phyloP scores from a whole-genome alignment of 805 yeast species.

The Lipomyces anomalus region DNA sequence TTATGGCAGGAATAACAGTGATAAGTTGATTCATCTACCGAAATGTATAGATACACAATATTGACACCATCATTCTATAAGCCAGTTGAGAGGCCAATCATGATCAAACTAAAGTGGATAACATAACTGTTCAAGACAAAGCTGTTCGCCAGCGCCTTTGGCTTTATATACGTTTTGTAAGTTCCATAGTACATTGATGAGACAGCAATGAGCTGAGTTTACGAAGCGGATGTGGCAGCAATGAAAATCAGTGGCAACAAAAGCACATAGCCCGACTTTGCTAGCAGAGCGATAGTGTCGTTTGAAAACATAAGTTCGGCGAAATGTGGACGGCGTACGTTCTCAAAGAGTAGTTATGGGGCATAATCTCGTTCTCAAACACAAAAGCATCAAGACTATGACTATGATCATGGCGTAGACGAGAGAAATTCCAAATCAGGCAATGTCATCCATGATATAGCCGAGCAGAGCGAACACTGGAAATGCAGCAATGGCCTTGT shows the following conservation, averaged over 20 bases:
- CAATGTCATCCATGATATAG: conserved; percentile 43
- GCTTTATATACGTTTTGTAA: conserved; percentile 69
- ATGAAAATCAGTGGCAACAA: conserved; percentile 66
- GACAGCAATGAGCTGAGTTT: conserved; percentile 79
- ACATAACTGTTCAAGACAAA: conserved; percentile 62
- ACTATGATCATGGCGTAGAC: conserved; percentile 33
- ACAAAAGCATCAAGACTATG: conserved; percentile 40
- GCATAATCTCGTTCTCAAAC: conserved; percentile 57
- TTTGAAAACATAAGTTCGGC: conserved; percentile 60
- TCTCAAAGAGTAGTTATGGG: conserved; percentile 72
- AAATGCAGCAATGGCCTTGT: conserved; percentile 42
- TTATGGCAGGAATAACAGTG: no score
- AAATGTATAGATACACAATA: conserved; percentile 76
- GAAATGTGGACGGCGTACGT: conserved; percentile 60
- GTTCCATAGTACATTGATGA: conserved; percentile 78
- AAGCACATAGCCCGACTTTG: conserved; percentile 80
- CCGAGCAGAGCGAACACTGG: conserved; percentile 41
- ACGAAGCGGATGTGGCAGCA: conserved; percentile 85
- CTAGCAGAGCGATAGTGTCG: conserved; percentile 73
- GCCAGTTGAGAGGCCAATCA: conserved; percentile 78
- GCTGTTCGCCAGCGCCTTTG: conserved; percentile 64
- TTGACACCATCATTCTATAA: conserved; percentile 72
- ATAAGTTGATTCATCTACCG: no score
- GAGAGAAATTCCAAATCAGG: conserved; percentile 44
- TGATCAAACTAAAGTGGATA: conserved; percentile 47